phyloP scores from a whole-genome alignment of 352 stramenopile genomes.

The Globisporangium uncinulatum region DNA sequence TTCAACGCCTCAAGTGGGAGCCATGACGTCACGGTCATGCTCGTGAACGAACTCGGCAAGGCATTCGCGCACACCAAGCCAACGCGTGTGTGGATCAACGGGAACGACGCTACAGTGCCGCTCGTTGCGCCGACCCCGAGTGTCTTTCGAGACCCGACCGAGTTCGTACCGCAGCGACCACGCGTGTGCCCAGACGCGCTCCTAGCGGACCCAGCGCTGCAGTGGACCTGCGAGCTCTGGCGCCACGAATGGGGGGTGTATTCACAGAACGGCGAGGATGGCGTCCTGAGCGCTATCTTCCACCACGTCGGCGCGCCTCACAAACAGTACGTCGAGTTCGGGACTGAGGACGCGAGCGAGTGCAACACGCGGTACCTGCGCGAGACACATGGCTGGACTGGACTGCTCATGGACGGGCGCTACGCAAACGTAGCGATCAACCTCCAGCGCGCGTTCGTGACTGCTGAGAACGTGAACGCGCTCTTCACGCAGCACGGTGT shows the following conservation, averaged over 20 bases:
- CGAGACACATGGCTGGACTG: conserved; percentile 41
- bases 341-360: conserved; percentile 41
- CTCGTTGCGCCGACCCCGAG: conserved; percentile 7
- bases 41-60: conserved; percentile 47
- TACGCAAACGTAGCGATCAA: conserved; percentile 39
- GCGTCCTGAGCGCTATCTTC: conserved; percentile 57
- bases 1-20: conserved; percentile 19
- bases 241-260: conserved; percentile 55
- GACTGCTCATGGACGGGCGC: conserved; percentile 55
- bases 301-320: conserved; percentile 29
- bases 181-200: conserved; percentile 15
- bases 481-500: conserved; percentile 46
- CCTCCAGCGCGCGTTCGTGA: conserved; percentile 53
- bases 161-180: conserved; percentile 21
- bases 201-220: conserved; percentile 1
- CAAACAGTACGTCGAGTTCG: conserved; percentile 61
- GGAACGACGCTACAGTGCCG: neutral
- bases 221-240: conserved; percentile 58
- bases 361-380: conserved; percentile 60
- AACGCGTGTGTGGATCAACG: conserved; percentile 14
- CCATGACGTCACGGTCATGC: conserved; percentile 31
- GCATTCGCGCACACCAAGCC: conserved; percentile 18
- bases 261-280: conserved; percentile 74
- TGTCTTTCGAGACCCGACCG: conserved; percentile 15
- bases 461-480: conserved; percentile 51